Evolutionary conservation across 2,329 filamentous ascomycete species (phyloP).

Genomic region (Helotiales sp.): DNA sequence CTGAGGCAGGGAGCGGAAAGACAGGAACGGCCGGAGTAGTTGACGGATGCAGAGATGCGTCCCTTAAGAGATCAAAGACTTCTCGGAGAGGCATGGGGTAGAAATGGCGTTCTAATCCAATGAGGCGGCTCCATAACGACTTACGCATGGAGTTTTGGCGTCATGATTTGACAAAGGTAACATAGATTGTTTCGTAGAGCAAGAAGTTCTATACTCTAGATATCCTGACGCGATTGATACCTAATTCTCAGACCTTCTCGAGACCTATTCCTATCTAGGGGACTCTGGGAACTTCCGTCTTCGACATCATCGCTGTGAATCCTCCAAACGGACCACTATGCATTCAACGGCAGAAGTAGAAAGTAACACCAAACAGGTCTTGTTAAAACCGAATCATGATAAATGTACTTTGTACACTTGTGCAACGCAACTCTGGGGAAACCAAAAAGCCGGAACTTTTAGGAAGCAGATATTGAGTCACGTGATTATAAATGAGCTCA

Average conservation of each 20-base stretch:
- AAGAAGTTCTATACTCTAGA: background rate
- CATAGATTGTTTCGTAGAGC: background rate
- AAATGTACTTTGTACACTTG: too few species aligned
- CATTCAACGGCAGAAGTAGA: background rate
- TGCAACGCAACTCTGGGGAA: background rate
- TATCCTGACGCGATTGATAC: background rate
- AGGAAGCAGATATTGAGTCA: background rate
- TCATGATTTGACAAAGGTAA: background rate
- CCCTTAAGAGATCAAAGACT: background rate
- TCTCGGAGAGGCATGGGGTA: background rate
- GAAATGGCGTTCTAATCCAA: slow-evolving; percentile 8
- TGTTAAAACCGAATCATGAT: background rate
- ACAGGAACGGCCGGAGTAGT: slow-evolving; percentile 14
- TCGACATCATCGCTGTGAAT: too few species aligned
- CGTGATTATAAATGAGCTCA: slow-evolving; percentile 11
- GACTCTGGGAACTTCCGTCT: too few species aligned
- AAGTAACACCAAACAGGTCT: background rate
- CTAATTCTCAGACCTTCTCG: too few species aligned
- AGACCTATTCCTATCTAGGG: too few species aligned
- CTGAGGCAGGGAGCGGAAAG: slow-evolving; percentile 74
- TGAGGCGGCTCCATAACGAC: background rate
- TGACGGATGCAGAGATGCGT: background rate
- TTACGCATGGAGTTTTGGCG: slow-evolving; percentile 17
- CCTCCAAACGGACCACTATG: background rate
- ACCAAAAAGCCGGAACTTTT: background rate